Evolutionary conservation across 495 filamentous ascomycete species (phyloP), one percentile per base, ranked within the genome.

Genomic region (Cenococcum geophilum): DNA sequence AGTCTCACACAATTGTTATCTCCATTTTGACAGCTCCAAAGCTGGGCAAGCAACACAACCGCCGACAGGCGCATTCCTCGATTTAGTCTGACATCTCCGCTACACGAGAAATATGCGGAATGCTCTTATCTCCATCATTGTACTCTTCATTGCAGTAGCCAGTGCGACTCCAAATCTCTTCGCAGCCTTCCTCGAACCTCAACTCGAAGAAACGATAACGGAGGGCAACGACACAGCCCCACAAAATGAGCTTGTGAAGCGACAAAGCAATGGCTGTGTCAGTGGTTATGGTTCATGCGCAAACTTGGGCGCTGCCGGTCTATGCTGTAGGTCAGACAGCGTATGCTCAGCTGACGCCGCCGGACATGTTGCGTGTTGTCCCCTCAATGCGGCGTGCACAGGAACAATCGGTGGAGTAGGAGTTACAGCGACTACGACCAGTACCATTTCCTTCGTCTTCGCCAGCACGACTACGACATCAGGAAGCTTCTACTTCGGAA

Each of bases 281-380:
- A 63, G 63, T 32, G 76, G 76, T 40, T 84, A 81, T 66, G 76
- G 75, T 51, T 65, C 73, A 22, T 86, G 84, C 71, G 72, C 74
- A 10, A 76, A 75, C 45, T 64, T 80, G 51, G 79, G 75, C 48
- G 74, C 79, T 42, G 71, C 77, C 6, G 74, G 73, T 35, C 75
- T 82, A 64, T 89, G 86, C 72, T 89, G 86, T 66, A 69, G 64
- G 25, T 60, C 73, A 22, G 77, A 75, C 45, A 76, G 80, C 12
- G 74, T 74, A 36, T 89, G 86, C 69, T 78, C 82, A 20, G 72
- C 74, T 27, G 86, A 89, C 68, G 69, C 69, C 34, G 81, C 79
- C 20, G 74, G 81, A 61, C 78, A 86, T 59, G 79, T 87, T 58
- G 86, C 84, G 34, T 89, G 86, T 72, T 89, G 86, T 71, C 83